These are phyloP conservation scores for Sugiyamaella japonica DNA, from an alignment of 1,139 yeast species.

Conservation along the genomic window DNA sequence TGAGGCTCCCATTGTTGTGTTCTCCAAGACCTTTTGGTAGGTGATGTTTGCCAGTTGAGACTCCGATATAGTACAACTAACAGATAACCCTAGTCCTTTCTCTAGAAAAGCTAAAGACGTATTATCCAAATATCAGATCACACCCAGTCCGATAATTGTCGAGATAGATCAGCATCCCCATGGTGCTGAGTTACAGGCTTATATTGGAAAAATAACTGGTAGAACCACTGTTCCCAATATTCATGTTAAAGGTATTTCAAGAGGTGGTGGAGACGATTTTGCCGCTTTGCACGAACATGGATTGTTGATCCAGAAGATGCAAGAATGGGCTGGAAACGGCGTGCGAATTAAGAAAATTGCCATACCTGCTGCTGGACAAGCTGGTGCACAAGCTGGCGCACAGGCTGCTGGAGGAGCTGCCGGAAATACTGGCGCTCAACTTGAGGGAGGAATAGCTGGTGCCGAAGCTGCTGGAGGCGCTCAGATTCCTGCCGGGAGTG, in stretches of 20 bases:
- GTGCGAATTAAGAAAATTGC: conserved; percentile 14
- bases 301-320: conserved; percentile 50
- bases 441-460: background rate
- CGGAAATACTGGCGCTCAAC: background rate
- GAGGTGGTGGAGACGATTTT: conserved; percentile 92
- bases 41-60: conserved; percentile 48
- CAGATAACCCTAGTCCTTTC: conserved; percentile 49
- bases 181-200: conserved; percentile 73
- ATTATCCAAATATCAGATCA: conserved; percentile 62
- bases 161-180: conserved; percentile 80
- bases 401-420: conserved; percentile 1
- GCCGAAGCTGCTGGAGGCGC: background rate
- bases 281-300: conserved; percentile 58
- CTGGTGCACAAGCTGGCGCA: background rate
- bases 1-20: conserved; percentile 57
- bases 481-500: too few species aligned
- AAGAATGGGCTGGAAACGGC: conserved; percentile 51
- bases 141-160: conserved; percentile 70
- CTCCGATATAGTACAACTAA: conserved; percentile 16
- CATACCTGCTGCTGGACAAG: conserved; percentile 15
- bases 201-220: conserved; percentile 73
- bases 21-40: conserved; percentile 47
- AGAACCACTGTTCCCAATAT: conserved; percentile 93
- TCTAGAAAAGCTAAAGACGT: conserved; percentile 69
- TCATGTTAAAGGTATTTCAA: conserved; percentile 78